These are phyloP conservation scores for Gaeumannomyces sp. DNA, from an alignment of 2,329 filamentous ascomycete genomes.

Conservation along the genomic window DNA sequence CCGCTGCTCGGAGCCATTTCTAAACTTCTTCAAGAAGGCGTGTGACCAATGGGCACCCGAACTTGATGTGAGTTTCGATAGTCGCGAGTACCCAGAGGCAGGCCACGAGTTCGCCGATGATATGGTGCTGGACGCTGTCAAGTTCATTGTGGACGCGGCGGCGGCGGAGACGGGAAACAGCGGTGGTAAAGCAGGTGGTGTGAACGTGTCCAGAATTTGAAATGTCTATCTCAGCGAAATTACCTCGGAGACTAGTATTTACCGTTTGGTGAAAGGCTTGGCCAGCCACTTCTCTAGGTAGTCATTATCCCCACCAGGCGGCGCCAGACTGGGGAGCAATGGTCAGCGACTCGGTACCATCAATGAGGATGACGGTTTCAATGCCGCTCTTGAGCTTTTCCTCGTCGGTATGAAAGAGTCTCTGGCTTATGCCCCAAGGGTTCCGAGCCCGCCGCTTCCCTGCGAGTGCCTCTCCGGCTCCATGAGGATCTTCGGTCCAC, in stretches of 20 bases:
- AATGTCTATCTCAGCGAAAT: background rate
- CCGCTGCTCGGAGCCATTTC: constrained; percentile 50
- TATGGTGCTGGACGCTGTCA: constrained; percentile 62
- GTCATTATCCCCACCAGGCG: constrained; percentile 1
- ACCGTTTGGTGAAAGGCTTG: background rate
- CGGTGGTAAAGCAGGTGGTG: constrained; percentile 17
- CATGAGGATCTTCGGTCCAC: constrained; percentile 49
- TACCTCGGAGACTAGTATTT: background rate
- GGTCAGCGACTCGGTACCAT: constrained; percentile 32
- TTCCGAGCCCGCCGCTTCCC: constrained; percentile 45
- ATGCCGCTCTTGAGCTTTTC: constrained; percentile 32
- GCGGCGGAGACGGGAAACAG: constrained; percentile 17
- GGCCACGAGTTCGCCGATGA: constrained; percentile 62
- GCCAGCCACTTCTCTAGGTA: background rate
- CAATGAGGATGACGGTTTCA: constrained; percentile 24
- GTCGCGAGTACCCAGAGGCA: constrained; percentile 61
- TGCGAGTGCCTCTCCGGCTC: constrained; percentile 35
- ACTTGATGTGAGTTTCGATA: constrained; percentile 45
- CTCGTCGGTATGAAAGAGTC: constrained; percentile 33
- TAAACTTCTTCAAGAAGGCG: constrained; percentile 54
- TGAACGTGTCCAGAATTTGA: constrained; percentile 25
- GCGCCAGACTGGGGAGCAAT: constrained; percentile 25
- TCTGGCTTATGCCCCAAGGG: constrained; percentile 39
- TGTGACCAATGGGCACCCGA: constrained; percentile 47
- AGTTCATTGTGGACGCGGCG: constrained; percentile 52